Conservation (phyloP, 768 basidiomycete genomes). For the Auriculariales sp. region DNA sequence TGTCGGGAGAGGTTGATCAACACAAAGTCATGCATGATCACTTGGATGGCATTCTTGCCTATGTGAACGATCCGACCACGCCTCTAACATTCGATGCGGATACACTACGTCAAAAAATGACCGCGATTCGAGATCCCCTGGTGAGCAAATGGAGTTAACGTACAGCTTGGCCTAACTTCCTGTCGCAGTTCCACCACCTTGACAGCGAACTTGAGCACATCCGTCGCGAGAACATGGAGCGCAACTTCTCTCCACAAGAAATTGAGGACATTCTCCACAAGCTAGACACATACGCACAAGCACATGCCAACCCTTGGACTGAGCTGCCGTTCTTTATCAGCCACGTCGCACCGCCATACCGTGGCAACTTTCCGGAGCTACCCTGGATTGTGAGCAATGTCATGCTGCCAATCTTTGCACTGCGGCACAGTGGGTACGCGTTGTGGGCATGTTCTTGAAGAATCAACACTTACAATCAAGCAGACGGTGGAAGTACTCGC, state of each 20-base stretch:
- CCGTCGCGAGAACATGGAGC: constrained; percentile 16
- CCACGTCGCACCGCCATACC: constrained; percentile 24
- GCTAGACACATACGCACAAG: constrained; percentile 18
- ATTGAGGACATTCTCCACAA: constrained; percentile 14
- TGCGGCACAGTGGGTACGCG: constrained; percentile 21
- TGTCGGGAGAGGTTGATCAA: constrained; percentile 21
- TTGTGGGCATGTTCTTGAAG: too few species aligned
- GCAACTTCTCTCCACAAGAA: constrained; percentile 16
- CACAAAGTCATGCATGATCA: constrained; percentile 20
- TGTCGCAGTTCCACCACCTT: constrained; percentile 19
- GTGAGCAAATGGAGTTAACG: constrained; percentile 11
- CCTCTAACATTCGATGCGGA: constrained; percentile 18
- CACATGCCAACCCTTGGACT: constrained; percentile 20
- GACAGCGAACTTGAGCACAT: constrained; percentile 24
- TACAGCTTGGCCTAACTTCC: background rate
- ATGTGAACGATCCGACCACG: constrained; percentile 13
- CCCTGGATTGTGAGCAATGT: constrained; percentile 25
- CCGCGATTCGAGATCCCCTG: constrained; percentile 15
- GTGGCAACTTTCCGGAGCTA: constrained; percentile 22
- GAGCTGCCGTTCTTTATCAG: constrained; percentile 22
- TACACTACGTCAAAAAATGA: constrained; percentile 17
- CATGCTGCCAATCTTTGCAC: constrained; percentile 21
- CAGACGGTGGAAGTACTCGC: too few species aligned
- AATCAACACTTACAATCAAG: too few species aligned
- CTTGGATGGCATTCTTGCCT: constrained; percentile 14